Evolutionary conservation across 2,329 filamentous ascomycete species (phyloP).

Genomic region (Claviceps maximensis): DNA sequence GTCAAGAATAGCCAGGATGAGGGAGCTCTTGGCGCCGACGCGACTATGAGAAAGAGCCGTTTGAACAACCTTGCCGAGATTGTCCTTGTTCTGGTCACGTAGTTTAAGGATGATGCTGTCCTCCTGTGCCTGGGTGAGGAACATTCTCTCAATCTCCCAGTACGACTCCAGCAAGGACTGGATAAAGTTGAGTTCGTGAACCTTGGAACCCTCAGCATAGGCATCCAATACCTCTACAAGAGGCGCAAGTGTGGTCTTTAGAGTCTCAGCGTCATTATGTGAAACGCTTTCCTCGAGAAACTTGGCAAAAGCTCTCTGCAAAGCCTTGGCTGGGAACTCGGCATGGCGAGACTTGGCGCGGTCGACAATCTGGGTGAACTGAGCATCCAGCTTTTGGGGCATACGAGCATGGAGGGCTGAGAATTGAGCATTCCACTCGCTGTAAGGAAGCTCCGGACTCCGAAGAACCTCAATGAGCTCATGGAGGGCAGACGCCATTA

Average conservation of each 20-base stretch:
- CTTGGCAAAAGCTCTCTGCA: conserved; percentile 71
- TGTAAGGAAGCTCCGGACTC: conserved; percentile 81
- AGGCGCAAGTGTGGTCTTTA: conserved; percentile 62
- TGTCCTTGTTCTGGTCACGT: conserved; percentile 92
- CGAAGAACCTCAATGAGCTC: conserved; percentile 84
- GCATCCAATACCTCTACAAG: conserved; percentile 64
- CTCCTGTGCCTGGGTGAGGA: conserved; percentile 77
- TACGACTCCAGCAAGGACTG: conserved; percentile 68
- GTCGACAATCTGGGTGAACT: conserved; percentile 75
- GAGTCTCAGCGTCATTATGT: conserved; percentile 55
- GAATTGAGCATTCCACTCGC: conserved; percentile 92
- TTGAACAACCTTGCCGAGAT: conserved; percentile 71
- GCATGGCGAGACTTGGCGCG: conserved; percentile 61
- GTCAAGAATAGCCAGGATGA: conserved; percentile 81
- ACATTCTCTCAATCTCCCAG: conserved; percentile 70
- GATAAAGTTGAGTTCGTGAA: conserved; percentile 76
- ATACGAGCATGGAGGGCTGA: conserved; percentile 95
- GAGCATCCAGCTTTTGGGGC: conserved; percentile 80
- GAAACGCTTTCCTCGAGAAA: conserved; percentile 81
- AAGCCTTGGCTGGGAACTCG: conserved; percentile 85
- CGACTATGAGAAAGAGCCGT: conserved; percentile 88
- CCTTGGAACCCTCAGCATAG: conserved; percentile 81
- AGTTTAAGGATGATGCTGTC: conserved; percentile 90
- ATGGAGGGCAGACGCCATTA: conserved; percentile 78
- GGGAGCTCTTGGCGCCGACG: conserved; percentile 84